Evolutionary conservation across 129 eudicot genomes (phyloP).

Genomic region (Kitagawia praeruptora): DNA sequence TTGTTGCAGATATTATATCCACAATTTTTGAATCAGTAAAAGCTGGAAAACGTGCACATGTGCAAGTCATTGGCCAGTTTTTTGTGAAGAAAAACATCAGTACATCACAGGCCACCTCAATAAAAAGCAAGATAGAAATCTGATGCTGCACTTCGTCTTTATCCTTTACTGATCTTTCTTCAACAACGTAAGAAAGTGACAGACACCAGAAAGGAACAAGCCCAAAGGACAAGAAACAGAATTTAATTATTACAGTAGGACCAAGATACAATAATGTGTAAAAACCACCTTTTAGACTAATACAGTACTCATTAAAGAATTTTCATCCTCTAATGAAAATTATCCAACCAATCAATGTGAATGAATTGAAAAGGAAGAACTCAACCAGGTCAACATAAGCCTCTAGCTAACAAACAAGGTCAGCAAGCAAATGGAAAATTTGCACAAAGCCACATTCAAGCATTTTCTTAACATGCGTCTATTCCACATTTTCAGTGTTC

Average conservation of each 20-base stretch:
- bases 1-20: slow-evolving; percentile 71
- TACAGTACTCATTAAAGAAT: too few relatives aligned
- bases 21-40: slow-evolving; percentile 71
- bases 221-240: too few relatives aligned
- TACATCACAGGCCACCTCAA: slow-evolving; percentile 57
- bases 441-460: too few relatives aligned
- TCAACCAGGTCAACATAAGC: background rate
- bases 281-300: background rate
- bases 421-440: background rate
- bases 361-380: background rate
- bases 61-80: slow-evolving; percentile 17
- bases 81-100: slow-evolving; percentile 57
- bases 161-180: slow-evolving; percentile 47
- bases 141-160: slow-evolving; percentile 81
- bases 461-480: too few relatives aligned
- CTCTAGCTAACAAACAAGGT: background rate
- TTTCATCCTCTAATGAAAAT: too few relatives aligned
- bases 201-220: too few relatives aligned
- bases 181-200: slow-evolving; percentile 3
- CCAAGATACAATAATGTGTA: background rate
- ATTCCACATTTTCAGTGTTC: too few relatives aligned
- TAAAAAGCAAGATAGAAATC: slow-evolving; percentile 38
- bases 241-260: background rate
- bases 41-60: slow-evolving; percentile 41
- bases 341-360: background rate